phyloP scores from a whole-genome alignment of 2,329 filamentous ascomycete species.

The Pseudogymnoascus sp. region DNA sequence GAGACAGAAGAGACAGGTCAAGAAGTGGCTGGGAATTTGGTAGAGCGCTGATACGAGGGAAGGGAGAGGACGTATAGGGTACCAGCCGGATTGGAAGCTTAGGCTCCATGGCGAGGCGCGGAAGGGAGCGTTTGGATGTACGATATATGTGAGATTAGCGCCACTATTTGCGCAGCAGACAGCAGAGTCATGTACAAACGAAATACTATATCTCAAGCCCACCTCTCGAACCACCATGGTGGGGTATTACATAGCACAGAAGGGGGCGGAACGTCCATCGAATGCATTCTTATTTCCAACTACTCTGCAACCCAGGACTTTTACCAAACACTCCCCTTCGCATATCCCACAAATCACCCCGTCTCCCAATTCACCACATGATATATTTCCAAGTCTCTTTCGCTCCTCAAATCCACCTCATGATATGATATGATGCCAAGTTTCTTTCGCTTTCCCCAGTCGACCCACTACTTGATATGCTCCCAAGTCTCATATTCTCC shows the following conservation, averaged over 20 bases:
- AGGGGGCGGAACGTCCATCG: background rate
- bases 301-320: background rate
- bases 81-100: background rate
- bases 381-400: too few relatives aligned
- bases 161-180: background rate
- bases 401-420: too few relatives aligned
- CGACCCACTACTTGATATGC: too few relatives aligned
- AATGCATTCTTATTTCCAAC: background rate
- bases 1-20: conserved; percentile 47
- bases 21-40: conserved; percentile 84
- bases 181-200: background rate
- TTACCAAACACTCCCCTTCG: conserved; percentile 80
- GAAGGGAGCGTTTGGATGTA: background rate
- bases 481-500: too few relatives aligned
- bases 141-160: background rate
- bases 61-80: background rate
- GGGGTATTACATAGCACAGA: background rate
- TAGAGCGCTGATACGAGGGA: conserved; percentile 29
- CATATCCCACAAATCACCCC: background rate
- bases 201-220: background rate
- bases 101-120: background rate
- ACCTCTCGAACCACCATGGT: background rate
- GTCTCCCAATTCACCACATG: background rate
- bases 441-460: too few relatives aligned
- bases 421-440: too few relatives aligned